These are phyloP conservation scores for Vaucheria bursata DNA, from an alignment of 352 stramenopile species.

Conservation along the genomic window DNA sequence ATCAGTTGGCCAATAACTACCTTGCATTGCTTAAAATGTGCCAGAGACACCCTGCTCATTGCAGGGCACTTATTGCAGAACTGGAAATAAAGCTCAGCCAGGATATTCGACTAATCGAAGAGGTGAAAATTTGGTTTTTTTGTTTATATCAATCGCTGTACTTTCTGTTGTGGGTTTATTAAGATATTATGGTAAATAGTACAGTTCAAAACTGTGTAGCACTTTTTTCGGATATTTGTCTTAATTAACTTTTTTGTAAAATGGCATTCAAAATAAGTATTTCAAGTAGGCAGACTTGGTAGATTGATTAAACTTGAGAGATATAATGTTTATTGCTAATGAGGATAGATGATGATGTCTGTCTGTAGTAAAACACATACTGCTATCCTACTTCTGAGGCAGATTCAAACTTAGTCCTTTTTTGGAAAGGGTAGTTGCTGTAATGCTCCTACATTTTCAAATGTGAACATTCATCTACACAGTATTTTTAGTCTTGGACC, in stretches of 20 bases:
- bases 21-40: slow-evolving; percentile 37
- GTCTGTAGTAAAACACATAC: too few relatives aligned
- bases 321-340: too few relatives aligned
- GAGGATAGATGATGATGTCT: too few relatives aligned
- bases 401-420: too few relatives aligned
- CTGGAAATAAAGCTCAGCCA: slow-evolving; percentile 42
- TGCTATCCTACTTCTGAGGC: too few relatives aligned
- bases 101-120: slow-evolving; percentile 26
- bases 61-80: slow-evolving; percentile 28
- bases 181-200: background rate
- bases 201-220: background rate
- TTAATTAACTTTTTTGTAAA: background rate
- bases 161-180: background rate
- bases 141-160: background rate
- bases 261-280: background rate
- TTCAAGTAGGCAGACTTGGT: background rate
- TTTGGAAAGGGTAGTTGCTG: too few relatives aligned
- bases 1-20: slow-evolving; percentile 34
- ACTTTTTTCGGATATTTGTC: background rate
- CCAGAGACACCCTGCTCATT: slow-evolving; percentile 36
- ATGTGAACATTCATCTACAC: too few relatives aligned
- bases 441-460: too few relatives aligned
- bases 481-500: too few relatives aligned
- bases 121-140: background rate
- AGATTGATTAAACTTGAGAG: too few relatives aligned